Conservation (phyloP, 257 asterid genomes). For the Solanum dulcamara region DNA sequence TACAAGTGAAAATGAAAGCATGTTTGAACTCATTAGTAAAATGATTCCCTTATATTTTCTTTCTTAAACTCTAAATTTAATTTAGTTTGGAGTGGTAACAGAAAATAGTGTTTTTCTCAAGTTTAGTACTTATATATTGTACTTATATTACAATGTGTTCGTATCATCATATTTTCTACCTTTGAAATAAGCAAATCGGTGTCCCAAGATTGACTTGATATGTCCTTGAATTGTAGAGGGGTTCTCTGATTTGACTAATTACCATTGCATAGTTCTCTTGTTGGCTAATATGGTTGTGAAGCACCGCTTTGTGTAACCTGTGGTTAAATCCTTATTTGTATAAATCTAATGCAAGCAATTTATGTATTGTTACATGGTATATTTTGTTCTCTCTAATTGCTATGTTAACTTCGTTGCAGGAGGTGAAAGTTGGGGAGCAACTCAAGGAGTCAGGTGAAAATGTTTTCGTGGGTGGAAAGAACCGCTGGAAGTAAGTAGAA, state of each 20-base stretch:
- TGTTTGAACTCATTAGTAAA: not conserved
- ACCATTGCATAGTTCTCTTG: not conserved
- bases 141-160: not conserved
- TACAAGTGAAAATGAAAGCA: not conserved
- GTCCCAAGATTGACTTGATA: not conserved
- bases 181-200: not conserved
- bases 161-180: not conserved
- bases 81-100: not conserved
- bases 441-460: constrained; percentile 85
- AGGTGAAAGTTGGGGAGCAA: constrained; percentile 75
- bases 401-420: constrained; percentile 31
- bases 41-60: not conserved
- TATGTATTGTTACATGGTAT: not conserved
- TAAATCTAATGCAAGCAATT: not conserved
- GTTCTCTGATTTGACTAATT: not conserved
- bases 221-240: not conserved
- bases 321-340: not conserved
- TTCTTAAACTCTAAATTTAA: not conserved
- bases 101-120: not conserved
- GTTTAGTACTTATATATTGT: too few relatives aligned
- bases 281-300: not conserved
- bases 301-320: not conserved
- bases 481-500: constrained; percentile 86
- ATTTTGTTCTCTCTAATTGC: not conserved
- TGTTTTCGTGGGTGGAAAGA: constrained; percentile 85